Evolutionary conservation across 768 basidiomycete species (phyloP).

Genomic region (Amanita pseudoporphyria): DNA sequence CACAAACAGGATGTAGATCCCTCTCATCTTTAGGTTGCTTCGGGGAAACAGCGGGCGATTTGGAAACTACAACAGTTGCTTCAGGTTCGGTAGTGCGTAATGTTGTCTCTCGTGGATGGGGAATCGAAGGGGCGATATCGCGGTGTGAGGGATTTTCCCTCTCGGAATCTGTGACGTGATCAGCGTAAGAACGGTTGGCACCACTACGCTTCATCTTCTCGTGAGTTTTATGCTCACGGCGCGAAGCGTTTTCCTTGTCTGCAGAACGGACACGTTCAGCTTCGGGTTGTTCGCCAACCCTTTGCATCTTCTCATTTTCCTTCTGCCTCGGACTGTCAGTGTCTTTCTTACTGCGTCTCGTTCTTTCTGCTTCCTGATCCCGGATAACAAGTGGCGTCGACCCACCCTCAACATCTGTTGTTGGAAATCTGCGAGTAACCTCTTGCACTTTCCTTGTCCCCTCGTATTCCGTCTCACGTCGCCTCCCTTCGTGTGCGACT

Average conservation of each 20-base stretch:
- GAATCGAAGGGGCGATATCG: neutral
- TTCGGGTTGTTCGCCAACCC: neutral
- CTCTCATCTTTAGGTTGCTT: neutral
- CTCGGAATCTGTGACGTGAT: slow-evolving; percentile 4
- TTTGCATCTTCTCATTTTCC: slow-evolving; percentile 1
- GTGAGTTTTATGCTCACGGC: slow-evolving; percentile 1
- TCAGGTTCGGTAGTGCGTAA: neutral
- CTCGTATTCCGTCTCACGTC: slow-evolving; percentile 8
- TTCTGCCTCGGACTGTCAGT: neutral
- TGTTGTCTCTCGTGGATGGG: neutral
- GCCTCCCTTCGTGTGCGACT: slow-evolving; percentile 9
- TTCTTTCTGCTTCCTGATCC: slow-evolving; percentile 1
- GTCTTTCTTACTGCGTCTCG: neutral
- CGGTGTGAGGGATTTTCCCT: slow-evolving; percentile 3
- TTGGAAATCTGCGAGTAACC: neutral
- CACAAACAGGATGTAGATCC: neutral
- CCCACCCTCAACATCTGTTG: neutral
- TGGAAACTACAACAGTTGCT: neutral
- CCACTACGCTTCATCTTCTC: slow-evolving; percentile 1
- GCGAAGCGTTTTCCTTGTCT: slow-evolving; percentile 2
- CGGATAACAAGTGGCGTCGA: neutral
- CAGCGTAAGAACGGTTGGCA: neutral
- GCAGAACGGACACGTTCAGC: neutral
- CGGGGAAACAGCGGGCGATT: neutral
- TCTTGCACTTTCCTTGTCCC: slow-evolving; percentile 6